phyloP scores from a whole-genome alignment of 2,329 filamentous ascomycete genomes.

The Alternaria solani region DNA sequence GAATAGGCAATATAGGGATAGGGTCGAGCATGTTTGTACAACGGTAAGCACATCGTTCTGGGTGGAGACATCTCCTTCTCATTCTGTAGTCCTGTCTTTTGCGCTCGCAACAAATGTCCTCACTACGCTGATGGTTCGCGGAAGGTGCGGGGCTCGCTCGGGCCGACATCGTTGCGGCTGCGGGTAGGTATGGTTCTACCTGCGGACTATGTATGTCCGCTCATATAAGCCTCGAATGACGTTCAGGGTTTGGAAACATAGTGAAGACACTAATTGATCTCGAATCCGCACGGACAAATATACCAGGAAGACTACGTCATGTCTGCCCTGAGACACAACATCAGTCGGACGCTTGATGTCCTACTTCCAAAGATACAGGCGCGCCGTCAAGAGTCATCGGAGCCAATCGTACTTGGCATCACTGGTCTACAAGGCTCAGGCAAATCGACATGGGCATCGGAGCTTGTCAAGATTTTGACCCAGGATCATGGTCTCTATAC shows the following conservation, averaged over 20 bases:
- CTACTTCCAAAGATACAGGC: slow-evolving; percentile 40
- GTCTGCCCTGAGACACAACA: slow-evolving; percentile 38
- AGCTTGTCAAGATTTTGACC: slow-evolving; percentile 38
- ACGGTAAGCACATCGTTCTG: slow-evolving; percentile 2
- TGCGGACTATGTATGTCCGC: slow-evolving; percentile 5
- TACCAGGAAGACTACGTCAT: slow-evolving; percentile 21
- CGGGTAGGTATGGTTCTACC: neutral
- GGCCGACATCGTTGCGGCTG: slow-evolving; percentile 10
- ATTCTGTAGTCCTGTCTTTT: neutral
- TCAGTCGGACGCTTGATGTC: slow-evolving; percentile 37
- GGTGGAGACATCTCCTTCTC: neutral
- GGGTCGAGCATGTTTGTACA: slow-evolving; percentile 1
- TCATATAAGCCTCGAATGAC: neutral
- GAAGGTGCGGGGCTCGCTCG: slow-evolving; percentile 14
- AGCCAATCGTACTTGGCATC: slow-evolving; percentile 84
- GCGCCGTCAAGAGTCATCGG: slow-evolving; percentile 42
- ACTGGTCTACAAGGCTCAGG: slow-evolving; percentile 93
- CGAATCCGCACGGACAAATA: neutral
- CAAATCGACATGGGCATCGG: slow-evolving; percentile 81
- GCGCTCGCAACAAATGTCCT: neutral
- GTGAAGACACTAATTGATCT: neutral
- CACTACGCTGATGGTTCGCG: neutral
- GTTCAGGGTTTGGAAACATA: neutral
- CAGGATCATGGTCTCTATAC: slow-evolving; percentile 34
- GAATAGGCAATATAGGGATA: slow-evolving; percentile 3